Base-by-base conservation (phyloP, 2,329 filamentous ascomycete genomes). In the Diplocarpon rosae region DNA sequence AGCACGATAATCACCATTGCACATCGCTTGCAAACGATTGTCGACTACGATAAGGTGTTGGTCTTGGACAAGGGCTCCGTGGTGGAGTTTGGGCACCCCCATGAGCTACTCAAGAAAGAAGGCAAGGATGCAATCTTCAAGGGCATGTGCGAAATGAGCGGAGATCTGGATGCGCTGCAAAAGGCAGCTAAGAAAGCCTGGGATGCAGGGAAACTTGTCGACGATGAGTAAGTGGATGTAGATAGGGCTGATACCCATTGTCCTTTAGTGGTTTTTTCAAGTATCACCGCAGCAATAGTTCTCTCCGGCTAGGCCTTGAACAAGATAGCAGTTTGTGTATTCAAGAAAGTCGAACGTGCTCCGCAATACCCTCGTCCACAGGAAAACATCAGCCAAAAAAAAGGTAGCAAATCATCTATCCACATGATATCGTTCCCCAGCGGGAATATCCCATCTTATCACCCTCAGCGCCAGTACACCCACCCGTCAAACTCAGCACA, bases 1-100 rank as follows among this genome's bases (percentile, higher is more conserved):
- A 86, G 88, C 63, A 98, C 92, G 0, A 95, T 93, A 48, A 85
- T 96, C 61, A 96, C 92, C 0, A 96, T 98, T 59, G 92, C 92
- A 0, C 92, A 98, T 65, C 79, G 92, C 14, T 71, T 98, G 52
- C 88, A 95, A 62, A 98, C 92, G 0, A 96, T 98, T 63, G 89
- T 92, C 24, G 92, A 98, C 62, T 98, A 96, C 60, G 92, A 98
- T 67, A 95, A 94, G 69, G 90, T 98, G 12, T 70, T 98, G 13
- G 89, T 98, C 11, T 71, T 98, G 4, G 92, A 98, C 59, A 86
- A 89, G 62, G 92, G 92, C 9, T 67, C 76, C 48, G 83, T 96
- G 15, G 75, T 92, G 5, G 90, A 98, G 66, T 98, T 78, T 60
- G 92, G 80, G n/a, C 83, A 94, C 59, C 92, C 92, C 0, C 88